Percentiles rank a stretch among this genome's conserved stretches.
phyloP scores from a whole-genome alignment of 2,329 filamentous ascomycete genomes.

The Pseudofabraea citricarpa region DNA sequence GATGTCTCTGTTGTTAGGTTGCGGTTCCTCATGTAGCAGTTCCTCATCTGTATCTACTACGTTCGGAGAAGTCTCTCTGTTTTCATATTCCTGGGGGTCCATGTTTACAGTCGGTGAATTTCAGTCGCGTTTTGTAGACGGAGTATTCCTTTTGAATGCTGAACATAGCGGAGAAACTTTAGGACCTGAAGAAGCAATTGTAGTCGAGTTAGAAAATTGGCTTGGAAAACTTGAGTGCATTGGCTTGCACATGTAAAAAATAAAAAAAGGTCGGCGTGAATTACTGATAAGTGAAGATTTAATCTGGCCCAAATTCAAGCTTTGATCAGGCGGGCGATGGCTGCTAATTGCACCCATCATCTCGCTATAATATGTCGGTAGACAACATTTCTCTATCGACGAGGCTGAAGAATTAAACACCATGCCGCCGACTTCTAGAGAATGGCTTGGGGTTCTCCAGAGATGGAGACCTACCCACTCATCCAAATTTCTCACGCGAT shows the following conservation, averaged over 20 bases:
- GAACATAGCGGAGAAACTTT: not conserved
- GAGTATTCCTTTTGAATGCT: not conserved
- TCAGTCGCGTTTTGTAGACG: slow-evolving; percentile 12
- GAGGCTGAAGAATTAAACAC: slow-evolving; percentile 2
- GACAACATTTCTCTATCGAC: not conserved
- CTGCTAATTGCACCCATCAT: not conserved
- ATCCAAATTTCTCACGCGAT: not conserved
- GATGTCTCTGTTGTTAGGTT: slow-evolving; percentile 7
- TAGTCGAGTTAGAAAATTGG: not conserved
- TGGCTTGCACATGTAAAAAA: not conserved
- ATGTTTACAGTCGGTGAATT: too few species aligned
- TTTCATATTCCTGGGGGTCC: too few species aligned
- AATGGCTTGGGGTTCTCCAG: slow-evolving; percentile 12
- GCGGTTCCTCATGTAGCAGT: slow-evolving; percentile 20
- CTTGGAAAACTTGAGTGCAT: too few species aligned
- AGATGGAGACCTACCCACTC: slow-evolving; percentile 10
- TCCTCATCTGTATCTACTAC: too few species aligned
- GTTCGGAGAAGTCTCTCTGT: too few species aligned
- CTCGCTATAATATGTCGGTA: not conserved
- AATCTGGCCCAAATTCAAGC: not conserved
- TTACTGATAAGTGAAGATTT: not conserved
- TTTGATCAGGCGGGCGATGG: not conserved
- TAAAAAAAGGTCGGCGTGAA: not conserved
- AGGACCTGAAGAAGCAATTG: not conserved
- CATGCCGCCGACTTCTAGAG: slow-evolving; percentile 27